These are phyloP conservation scores for Apiotrichum sp. DNA, from an alignment of 1,284 basidiomycete species.

Conservation along the genomic window DNA sequence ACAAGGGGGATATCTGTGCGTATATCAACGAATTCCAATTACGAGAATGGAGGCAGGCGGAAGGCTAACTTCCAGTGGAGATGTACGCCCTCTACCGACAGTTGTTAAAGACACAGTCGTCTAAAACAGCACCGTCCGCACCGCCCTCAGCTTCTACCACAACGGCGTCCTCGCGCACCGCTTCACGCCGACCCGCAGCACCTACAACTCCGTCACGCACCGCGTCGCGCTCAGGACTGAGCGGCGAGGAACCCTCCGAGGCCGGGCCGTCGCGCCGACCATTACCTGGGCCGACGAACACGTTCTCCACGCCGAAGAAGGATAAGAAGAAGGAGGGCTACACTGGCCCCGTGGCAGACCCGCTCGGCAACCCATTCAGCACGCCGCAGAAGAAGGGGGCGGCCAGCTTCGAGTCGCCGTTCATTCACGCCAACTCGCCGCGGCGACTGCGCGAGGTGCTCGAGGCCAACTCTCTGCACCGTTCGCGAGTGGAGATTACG, in stretches of 20 bases:
- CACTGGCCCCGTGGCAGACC: slow-evolving; percentile 35
- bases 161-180: neutral
- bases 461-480: neutral
- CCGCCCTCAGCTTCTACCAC: too few relatives aligned
- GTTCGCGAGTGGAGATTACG: slow-evolving; percentile 23
- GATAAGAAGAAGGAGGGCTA: slow-evolving; percentile 15
- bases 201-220: neutral
- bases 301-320: slow-evolving; percentile 1
- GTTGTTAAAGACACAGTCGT: slow-evolving; percentile 53
- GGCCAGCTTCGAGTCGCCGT: slow-evolving; percentile 25
- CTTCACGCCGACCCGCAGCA: too few relatives aligned
- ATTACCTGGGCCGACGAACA: too few relatives aligned
- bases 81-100: slow-evolving; percentile 79
- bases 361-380: slow-evolving; percentile 40
- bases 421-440: slow-evolving; percentile 37
- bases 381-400: slow-evolving; percentile 17
- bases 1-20: slow-evolving; percentile 61
- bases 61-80: slow-evolving; percentile 52
- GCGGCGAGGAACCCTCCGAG: neutral
- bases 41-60: too few relatives aligned
- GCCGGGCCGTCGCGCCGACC: neutral
- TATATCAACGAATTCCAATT: slow-evolving; percentile 7
- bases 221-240: neutral
- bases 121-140: too few relatives aligned
- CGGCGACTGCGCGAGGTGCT: slow-evolving; percentile 20